Percentiles rank a stretch among this genome's conserved stretches.
Conservation (phyloP, 2,329 filamentous ascomycete species). For the Diplodia sapinea region DNA sequence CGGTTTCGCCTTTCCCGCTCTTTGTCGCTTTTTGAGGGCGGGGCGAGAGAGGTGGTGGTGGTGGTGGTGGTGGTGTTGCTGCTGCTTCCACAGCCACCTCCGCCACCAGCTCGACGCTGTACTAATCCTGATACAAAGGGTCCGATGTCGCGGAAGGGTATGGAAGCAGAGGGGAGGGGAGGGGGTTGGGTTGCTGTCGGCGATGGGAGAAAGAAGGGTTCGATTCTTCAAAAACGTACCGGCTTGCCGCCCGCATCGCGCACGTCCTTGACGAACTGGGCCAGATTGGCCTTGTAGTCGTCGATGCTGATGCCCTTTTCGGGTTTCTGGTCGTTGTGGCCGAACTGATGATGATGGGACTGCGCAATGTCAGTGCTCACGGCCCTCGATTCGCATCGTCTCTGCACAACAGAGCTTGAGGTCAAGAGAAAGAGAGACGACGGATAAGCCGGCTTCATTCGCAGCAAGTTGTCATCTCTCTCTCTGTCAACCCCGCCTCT, state of each 20-base stretch:
- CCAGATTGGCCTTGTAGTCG: slow-evolving; percentile 59
- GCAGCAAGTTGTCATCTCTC: too few relatives aligned
- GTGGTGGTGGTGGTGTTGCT: too few relatives aligned
- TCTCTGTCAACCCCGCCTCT: too few relatives aligned
- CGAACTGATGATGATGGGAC: slow-evolving; percentile 54
- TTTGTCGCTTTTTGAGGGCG: not conserved
- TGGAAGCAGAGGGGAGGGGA: too few relatives aligned
- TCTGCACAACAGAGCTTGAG: too few relatives aligned
- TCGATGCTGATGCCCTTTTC: slow-evolving; percentile 54
- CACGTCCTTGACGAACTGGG: slow-evolving; percentile 48
- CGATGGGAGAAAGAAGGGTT: too few relatives aligned
- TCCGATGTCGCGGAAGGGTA: not conserved
- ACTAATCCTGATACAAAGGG: not conserved
- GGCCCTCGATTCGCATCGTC: too few relatives aligned
- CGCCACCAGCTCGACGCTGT: not conserved
- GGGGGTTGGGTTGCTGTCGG: too few relatives aligned
- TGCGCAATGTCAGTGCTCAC: too few relatives aligned
- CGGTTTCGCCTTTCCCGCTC: too few relatives aligned
- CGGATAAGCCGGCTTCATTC: not conserved
- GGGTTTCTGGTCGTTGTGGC: slow-evolving; percentile 67
- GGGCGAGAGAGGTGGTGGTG: too few relatives aligned
- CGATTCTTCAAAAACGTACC: slow-evolving; percentile 18
- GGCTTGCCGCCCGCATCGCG: slow-evolving; percentile 43
- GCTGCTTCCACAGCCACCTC: not conserved
- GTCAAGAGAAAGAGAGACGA: too few relatives aligned